These are phyloP conservation scores for Yarrowia divulgata DNA, from an alignment of 805 yeast genomes.

Conservation along the genomic window DNA sequence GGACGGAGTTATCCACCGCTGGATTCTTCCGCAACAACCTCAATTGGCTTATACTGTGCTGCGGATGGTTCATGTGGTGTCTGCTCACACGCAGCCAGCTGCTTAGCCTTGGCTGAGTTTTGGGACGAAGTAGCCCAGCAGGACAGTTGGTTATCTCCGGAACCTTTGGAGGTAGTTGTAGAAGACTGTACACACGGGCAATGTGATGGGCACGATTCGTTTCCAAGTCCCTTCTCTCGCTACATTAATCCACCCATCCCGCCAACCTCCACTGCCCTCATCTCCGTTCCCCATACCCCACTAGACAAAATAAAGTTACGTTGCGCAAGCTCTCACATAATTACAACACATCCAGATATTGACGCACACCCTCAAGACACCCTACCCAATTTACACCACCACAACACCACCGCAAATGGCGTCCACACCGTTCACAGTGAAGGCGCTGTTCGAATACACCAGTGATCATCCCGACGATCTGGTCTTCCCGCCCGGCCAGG, in stretches of 20 bases:
- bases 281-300: conserved; percentile 6
- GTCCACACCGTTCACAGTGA: conserved; percentile 66
- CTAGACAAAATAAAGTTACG: conserved; percentile 29
- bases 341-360: conserved; percentile 33
- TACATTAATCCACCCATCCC: background rate
- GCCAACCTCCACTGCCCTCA: background rate
- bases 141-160: conserved; percentile 13
- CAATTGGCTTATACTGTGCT: background rate
- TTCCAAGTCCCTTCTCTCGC: no score
- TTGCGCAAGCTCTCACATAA: conserved; percentile 36
- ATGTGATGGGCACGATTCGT: background rate
- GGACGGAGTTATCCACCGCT: no score
- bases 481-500: conserved; percentile 69
- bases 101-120: conserved; percentile 22
- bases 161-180: background rate
- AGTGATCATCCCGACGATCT: conserved; percentile 86
- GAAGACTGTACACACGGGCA: background rate
- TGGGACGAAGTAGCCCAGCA: conserved; percentile 26
- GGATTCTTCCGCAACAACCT: background rate
- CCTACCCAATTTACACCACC: conserved; percentile 3
- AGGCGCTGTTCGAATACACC: conserved; percentile 67
- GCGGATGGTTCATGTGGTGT: conserved; percentile 9
- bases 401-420: conserved; percentile 24
- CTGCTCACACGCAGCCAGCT: background rate
- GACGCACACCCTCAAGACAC: conserved; percentile 10